Conservation (phyloP, 164 flowering plant genomes). For the Vitis vinifera region ASM3070453v1 NC_081818.1:27030001-27030500, state of each 20-base stretch:
- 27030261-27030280: constrained; percentile 14
- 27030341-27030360: constrained; percentile 65
- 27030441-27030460: constrained; percentile 85
- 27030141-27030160: not conserved
- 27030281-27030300: constrained; percentile 24
- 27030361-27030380: constrained; percentile 76
- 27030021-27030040: not conserved
- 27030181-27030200: not conserved
- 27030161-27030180: not conserved
- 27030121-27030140: not conserved
- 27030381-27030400: constrained; percentile 62
- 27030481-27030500: constrained; percentile 70
- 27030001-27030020: not conserved
- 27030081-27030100: no score
- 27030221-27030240: not conserved
- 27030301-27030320: constrained; percentile 74
- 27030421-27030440: constrained; percentile 64
- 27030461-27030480: constrained; percentile 89
- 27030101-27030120: not conserved
- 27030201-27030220: no score
- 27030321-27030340: constrained; percentile 62
- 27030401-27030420: constrained; percentile 53
- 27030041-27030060: no score
- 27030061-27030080: no score
- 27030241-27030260: constrained; percentile 15